These are phyloP conservation scores for Russula sp. DNA, from an alignment of 768 basidiomycete genomes.

Conservation along the genomic window DNA sequence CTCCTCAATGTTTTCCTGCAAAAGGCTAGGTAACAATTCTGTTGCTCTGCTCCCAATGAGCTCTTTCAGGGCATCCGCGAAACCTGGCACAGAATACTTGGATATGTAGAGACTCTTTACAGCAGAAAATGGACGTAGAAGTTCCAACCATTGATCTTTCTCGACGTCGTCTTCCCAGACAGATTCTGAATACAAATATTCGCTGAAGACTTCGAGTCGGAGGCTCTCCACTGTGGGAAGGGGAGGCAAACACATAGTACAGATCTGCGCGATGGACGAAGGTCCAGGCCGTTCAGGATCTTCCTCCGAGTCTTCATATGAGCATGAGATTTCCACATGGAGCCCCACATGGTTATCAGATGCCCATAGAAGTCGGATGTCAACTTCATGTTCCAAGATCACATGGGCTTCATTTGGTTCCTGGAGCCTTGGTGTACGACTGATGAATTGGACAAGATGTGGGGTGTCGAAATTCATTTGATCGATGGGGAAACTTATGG, in stretches of 20 bases:
- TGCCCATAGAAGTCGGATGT: neutral
- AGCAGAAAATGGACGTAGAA: neutral
- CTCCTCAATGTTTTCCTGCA: too few relatives aligned
- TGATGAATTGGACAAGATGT: neutral
- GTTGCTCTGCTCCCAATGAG: neutral
- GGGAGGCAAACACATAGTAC: neutral
- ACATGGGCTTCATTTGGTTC: neutral
- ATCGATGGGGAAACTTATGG: neutral
- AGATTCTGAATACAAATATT: too few relatives aligned
- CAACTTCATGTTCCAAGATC: fast-evolving
- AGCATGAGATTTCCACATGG: neutral
- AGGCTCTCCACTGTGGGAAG: neutral
- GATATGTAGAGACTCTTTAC: neutral
- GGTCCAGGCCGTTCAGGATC: neutral
- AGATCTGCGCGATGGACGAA: neutral
- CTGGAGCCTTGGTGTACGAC: neutral
- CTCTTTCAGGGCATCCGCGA: neutral
- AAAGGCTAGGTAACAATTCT: neutral
- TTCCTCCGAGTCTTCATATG: too few relatives aligned
- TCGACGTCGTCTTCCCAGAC: neutral
- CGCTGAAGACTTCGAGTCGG: too few relatives aligned
- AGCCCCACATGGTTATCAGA: neutral
- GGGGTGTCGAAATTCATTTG: neutral
- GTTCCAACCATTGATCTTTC: neutral
- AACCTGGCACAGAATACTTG: fast-evolving